phyloP scores from a whole-genome alignment of 257 asterid species.

The Osmanthus fragrans region DNA sequence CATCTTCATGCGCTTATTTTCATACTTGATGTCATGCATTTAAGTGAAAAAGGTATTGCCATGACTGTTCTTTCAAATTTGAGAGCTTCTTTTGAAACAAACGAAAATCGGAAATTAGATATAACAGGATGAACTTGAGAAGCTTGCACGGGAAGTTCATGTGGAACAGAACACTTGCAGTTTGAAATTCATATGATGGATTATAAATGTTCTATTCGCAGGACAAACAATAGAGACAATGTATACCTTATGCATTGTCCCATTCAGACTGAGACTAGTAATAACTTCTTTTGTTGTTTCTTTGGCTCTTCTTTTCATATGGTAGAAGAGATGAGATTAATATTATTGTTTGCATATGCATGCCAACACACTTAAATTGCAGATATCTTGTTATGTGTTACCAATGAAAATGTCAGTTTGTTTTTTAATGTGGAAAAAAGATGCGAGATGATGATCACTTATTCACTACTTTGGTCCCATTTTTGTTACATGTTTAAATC shows the following conservation, averaged over 20 bases:
- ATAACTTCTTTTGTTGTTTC: conserved; percentile 12
- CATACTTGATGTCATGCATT: background rate
- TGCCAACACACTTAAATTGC: too few species aligned
- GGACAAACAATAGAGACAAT: conserved; percentile 32
- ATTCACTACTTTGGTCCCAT: background rate
- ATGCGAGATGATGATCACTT: too few species aligned
- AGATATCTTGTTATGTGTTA: too few species aligned
- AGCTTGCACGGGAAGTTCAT: conserved; percentile 52
- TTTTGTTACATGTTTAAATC: background rate
- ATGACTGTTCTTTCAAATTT: background rate
- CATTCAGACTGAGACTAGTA: conserved; percentile 28
- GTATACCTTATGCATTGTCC: conserved; percentile 22
- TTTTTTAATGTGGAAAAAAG: too few species aligned
- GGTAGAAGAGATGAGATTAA: too few species aligned
- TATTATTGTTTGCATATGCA: too few species aligned
- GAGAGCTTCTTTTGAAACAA: background rate
- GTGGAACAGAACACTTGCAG: conserved; percentile 21
- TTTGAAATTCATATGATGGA: too few species aligned
- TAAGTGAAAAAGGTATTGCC: background rate
- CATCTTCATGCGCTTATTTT: background rate
- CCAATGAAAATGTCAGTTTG: background rate
- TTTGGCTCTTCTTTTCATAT: too few species aligned
- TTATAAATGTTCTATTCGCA: conserved; percentile 21
- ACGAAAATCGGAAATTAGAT: too few species aligned
- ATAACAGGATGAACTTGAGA: conserved; percentile 54